Evolutionary conservation across 2,329 filamentous ascomycete genomes (phyloP).

Genomic region (Hypoxylon sp.): DNA sequence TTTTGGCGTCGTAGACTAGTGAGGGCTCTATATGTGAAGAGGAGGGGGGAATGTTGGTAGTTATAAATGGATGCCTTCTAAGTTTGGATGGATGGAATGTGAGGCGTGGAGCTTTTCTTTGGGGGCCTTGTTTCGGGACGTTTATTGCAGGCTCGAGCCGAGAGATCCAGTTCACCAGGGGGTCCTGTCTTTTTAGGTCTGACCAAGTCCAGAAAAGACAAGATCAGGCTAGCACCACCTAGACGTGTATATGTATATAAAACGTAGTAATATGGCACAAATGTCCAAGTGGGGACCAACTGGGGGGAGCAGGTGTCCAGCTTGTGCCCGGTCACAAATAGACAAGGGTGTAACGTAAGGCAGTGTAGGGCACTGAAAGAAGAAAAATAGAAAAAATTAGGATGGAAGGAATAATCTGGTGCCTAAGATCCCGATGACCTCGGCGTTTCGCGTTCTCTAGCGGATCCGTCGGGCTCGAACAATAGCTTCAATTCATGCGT

Average conservation of each 20-base stretch:
- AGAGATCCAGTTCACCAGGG: slow-evolving; percentile 43
- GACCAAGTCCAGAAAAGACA: slow-evolving; percentile 31
- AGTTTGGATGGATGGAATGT: slow-evolving; percentile 38
- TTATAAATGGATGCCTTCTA: slow-evolving; percentile 31
- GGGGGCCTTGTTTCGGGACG: slow-evolving; percentile 43
- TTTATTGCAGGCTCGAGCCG: slow-evolving; percentile 40
- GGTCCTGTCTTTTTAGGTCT: slow-evolving; percentile 35
- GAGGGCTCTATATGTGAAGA: slow-evolving; percentile 16
- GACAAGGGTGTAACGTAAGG: slow-evolving; percentile 43
- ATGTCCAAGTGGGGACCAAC: slow-evolving; percentile 34
- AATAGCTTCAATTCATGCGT: slow-evolving; percentile 39
- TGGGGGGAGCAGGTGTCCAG: slow-evolving; percentile 25
- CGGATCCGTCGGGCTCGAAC: slow-evolving; percentile 48
- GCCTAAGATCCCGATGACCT: slow-evolving; percentile 41
- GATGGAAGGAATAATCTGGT: slow-evolving; percentile 34
- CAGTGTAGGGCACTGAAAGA: slow-evolving; percentile 29
- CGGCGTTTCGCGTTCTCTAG: slow-evolving; percentile 39
- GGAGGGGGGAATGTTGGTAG: slow-evolving; percentile 30
- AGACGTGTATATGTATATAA: slow-evolving; percentile 37
- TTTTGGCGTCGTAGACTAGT: slow-evolving; percentile 21
- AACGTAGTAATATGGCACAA: slow-evolving; percentile 41
- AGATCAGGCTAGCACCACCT: slow-evolving; percentile 27
- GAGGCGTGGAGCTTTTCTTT: slow-evolving; percentile 30
- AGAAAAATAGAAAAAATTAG: slow-evolving; percentile 20
- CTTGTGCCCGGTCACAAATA: slow-evolving; percentile 43